Conservation (phyloP, 805 yeast species). For the Candida taoyuanica region DNA sequence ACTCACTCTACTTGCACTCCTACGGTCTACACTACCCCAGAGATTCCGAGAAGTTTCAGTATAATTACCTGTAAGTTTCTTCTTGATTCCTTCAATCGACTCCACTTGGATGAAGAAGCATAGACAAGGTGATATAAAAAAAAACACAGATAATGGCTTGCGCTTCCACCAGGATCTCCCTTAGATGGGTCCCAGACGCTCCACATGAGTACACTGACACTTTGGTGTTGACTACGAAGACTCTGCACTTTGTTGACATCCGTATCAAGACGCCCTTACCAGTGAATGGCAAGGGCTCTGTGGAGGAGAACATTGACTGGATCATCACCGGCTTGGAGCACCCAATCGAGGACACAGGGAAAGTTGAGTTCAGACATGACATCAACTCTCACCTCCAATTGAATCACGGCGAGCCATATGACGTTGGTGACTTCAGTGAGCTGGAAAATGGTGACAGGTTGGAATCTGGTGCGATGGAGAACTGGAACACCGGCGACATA, state of each 20-base stretch:
- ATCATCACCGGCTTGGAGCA: constrained; percentile 31
- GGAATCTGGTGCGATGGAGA: constrained; percentile 49
- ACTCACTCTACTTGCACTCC: too few species aligned
- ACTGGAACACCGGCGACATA: constrained; percentile 38
- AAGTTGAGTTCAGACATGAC: constrained; percentile 23
- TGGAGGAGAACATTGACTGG: constrained; percentile 25
- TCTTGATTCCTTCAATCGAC: not conserved
- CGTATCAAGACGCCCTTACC: constrained; percentile 28
- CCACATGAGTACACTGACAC: constrained; percentile 44
- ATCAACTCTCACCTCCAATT: constrained; percentile 21
- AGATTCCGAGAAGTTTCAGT: too few species aligned
- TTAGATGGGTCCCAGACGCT: constrained; percentile 46
- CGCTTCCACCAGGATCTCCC: constrained; percentile 41
- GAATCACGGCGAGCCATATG: constrained; percentile 23
- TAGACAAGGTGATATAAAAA: not conserved
- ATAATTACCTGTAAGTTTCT: not conserved
- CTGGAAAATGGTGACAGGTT: constrained; percentile 37
- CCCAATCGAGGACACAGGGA: constrained; percentile 15
- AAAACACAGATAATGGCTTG: constrained; percentile 14
- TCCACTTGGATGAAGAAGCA: not conserved
- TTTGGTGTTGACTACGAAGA: constrained; percentile 42
- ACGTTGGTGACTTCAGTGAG: constrained; percentile 39
- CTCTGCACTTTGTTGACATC: constrained; percentile 44
- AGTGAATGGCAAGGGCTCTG: constrained; percentile 4
- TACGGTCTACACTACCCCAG: too few species aligned